Evolutionary conservation across 108 stramenopile genomes (phyloP), one percentile per base, ranked within the genome.

Genomic region (Conticribra weissflogii): DNA sequence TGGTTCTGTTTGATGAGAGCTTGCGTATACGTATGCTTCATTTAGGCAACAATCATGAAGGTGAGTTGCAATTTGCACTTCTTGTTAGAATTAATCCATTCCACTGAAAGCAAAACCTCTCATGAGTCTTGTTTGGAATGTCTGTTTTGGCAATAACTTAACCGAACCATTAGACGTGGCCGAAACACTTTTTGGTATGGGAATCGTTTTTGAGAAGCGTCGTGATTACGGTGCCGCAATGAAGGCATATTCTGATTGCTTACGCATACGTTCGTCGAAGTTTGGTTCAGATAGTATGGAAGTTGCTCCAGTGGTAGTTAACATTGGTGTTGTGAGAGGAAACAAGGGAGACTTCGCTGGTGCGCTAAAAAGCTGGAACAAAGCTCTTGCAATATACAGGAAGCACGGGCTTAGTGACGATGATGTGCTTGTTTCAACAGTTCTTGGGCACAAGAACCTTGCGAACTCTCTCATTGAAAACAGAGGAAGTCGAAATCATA

Each of bases 171-270:
- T n/a, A 41, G 79, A 81, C 55, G 80, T 84, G 7, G 83, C 83
- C 3, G 75, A 72, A 59, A 76, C 78, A 4, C 41, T 84, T 12
- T 81, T 72, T 52, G 69, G 78, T 0, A 84, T 84, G 69, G 83
- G 80, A 17, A 57, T 81, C 32, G 75, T 74, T 29, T 78, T 77
- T 22, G 80, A 77, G 21, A 81, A 77, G 55, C 53, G 62, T 27
- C 33, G 57, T 17, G 70, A 81, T 52, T 76, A 77, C 34, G 63
- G 52, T 33, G 75, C 75, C 21, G 80, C 80, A 0, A 81, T 81
- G 72, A 76, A 63, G 53, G 64, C 70, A 22, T 81, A 77, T 45
- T 77, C 75, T 33, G 80, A 81, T 55, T 76, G 76, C 33, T 63
- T 81, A 49, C 63, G 80, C 3, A 81, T 81, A 36, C 57, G 62